Evolutionary conservation across 306 rosid genomes (phyloP).

Genomic region (Crataegus laevigata): DNA sequence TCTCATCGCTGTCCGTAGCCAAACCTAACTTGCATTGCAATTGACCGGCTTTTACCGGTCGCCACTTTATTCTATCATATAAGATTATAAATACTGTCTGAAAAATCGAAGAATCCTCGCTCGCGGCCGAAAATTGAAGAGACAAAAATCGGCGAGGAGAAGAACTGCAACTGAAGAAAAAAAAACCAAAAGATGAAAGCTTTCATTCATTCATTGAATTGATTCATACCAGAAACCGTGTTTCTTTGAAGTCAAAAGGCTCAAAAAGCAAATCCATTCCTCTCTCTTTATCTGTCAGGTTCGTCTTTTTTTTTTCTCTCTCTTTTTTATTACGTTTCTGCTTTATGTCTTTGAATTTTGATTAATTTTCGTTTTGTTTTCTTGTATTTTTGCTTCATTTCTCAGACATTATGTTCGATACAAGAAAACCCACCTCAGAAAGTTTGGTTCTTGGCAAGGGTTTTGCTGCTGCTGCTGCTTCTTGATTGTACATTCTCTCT

Average conservation of each 20-base stretch:
- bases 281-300: background rate
- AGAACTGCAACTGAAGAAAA: background rate
- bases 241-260: background rate
- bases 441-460: slow-evolving; percentile 9
- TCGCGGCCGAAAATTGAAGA: background rate
- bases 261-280: background rate
- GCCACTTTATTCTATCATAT: background rate
- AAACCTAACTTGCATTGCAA: background rate
- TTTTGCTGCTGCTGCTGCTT: background rate
- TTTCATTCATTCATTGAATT: background rate
- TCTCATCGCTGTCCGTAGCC: background rate
- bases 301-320: background rate
- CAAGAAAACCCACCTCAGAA: background rate
- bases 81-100: background rate
- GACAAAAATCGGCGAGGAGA: background rate
- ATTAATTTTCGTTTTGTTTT: background rate
- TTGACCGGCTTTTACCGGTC: slow-evolving; percentile 13
- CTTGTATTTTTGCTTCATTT: background rate
- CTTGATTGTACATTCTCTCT: slow-evolving; percentile 4
- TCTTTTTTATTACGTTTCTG: background rate
- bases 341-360: background rate
- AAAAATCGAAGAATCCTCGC: background rate
- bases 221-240: background rate
- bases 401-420: background rate
- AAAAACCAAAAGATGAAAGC: no score